phyloP scores from a whole-genome alignment of 73 alveolate species.

The Durusdinium trenchii region DNA sequence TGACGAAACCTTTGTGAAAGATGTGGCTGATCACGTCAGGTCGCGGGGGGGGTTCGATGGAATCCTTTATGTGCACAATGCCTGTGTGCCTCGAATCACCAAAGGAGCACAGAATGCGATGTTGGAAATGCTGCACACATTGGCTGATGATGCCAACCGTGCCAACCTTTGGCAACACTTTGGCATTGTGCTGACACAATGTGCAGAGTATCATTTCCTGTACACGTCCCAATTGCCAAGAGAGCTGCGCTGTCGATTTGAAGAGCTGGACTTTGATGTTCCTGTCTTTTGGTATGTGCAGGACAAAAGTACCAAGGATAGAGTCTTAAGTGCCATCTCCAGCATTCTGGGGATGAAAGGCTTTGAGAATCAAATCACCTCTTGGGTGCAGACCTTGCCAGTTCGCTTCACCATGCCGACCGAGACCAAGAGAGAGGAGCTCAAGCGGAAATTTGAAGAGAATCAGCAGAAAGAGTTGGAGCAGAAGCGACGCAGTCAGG shows the following conservation, averaged over 20 bases:
- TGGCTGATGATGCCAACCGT: slow-evolving; percentile 28
- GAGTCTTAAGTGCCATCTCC: background rate
- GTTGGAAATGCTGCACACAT: slow-evolving; percentile 39
- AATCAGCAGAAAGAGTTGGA: background rate
- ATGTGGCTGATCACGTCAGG: slow-evolving; percentile 38
- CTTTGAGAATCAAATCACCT: background rate
- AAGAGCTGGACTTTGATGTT: slow-evolving; percentile 38
- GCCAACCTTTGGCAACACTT: slow-evolving; percentile 24
- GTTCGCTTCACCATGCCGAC: background rate
- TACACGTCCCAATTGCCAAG: slow-evolving; percentile 13
- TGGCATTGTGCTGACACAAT: slow-evolving; percentile 38
- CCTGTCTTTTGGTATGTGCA: slow-evolving; percentile 22
- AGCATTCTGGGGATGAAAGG: background rate
- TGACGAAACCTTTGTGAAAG: slow-evolving; percentile 30
- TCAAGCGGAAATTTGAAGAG: slow-evolving; percentile 35
- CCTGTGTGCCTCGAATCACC: slow-evolving; percentile 46
- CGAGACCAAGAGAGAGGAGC: slow-evolving; percentile 35
- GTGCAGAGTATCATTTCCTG: background rate
- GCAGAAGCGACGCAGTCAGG: background rate
- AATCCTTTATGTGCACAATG: slow-evolving; percentile 5
- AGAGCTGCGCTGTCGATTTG: background rate
- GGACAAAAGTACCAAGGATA: background rate
- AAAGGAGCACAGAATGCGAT: slow-evolving; percentile 43
- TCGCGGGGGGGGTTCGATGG: slow-evolving; percentile 12
- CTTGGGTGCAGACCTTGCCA: slow-evolving; percentile 20